Percentiles rank a stretch among this genome's conserved stretches.
These are phyloP conservation scores for Monosporozyma unispora DNA, from an alignment of 805 yeast genomes.

Conservation along the genomic window DNA sequence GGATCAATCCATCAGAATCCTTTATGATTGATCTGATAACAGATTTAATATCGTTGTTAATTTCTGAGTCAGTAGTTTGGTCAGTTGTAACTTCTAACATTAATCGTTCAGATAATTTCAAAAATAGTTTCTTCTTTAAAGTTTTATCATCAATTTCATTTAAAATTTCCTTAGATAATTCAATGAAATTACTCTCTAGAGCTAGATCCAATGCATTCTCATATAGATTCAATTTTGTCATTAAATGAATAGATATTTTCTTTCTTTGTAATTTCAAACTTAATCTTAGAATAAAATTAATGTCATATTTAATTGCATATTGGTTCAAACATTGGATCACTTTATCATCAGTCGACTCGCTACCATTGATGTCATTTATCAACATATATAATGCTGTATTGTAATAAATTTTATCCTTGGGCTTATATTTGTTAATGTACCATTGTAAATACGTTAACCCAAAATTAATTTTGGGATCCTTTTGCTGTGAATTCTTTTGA, in stretches of 20 bases:
- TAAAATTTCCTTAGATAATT: slow-evolving; percentile 15
- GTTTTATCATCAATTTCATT: slow-evolving; percentile 38
- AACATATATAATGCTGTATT: slow-evolving; percentile 64
- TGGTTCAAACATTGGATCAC: slow-evolving; percentile 43
- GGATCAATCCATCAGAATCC: slow-evolving; percentile 42
- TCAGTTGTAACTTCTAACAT: slow-evolving; percentile 12
- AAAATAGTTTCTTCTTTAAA: slow-evolving; percentile 64
- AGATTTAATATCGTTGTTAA: slow-evolving; percentile 24
- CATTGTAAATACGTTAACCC: slow-evolving; percentile 56
- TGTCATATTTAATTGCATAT: slow-evolving; percentile 37
- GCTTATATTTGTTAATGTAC: slow-evolving; percentile 37
- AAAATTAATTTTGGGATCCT: slow-evolving; percentile 43
- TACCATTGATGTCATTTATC: slow-evolving; percentile 33
- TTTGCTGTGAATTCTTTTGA: slow-evolving; percentile 14
- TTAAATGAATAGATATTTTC: slow-evolving; percentile 64
- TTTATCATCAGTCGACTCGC: slow-evolving; percentile 31
- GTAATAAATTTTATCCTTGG: slow-evolving; percentile 44
- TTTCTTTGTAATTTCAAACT: slow-evolving; percentile 52
- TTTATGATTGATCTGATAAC: slow-evolving; percentile 30
- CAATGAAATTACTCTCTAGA: slow-evolving; percentile 41
- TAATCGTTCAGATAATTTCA: slow-evolving; percentile 40
- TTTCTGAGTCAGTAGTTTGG: slow-evolving; percentile 5
- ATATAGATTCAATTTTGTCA: slow-evolving; percentile 55
- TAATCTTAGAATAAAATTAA: slow-evolving; percentile 65
- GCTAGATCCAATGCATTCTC: slow-evolving; percentile 80